These are phyloP conservation scores for Buddleja alternifolia DNA, from an alignment of 257 asterid genomes.

Conservation along the genomic window DNA sequence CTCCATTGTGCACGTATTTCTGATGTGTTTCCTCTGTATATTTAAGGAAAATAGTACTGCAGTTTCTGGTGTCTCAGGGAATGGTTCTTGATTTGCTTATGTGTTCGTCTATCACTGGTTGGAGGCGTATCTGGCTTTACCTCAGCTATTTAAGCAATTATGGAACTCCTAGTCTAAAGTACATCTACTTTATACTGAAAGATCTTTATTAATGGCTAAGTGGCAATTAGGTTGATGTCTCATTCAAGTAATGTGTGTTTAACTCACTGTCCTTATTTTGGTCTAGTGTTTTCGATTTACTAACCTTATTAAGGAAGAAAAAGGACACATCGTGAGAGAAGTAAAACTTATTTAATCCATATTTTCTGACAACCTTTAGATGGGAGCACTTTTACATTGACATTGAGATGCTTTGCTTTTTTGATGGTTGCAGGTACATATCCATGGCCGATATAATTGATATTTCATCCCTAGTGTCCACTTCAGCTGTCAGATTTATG, in stretches of 20 bases:
- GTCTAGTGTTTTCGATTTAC: neutral
- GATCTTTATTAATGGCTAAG: neutral
- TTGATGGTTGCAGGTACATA: conserved; percentile 62
- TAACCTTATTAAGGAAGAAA: neutral
- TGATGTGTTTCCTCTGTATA: neutral
- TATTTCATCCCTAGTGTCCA: conserved; percentile 56
- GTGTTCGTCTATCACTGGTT: conserved; percentile 6
- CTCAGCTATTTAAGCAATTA: conserved; percentile 1
- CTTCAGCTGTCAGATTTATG: conserved; percentile 57
- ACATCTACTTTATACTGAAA: neutral
- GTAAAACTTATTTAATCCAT: neutral
- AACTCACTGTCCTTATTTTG: neutral
- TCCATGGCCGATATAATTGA: conserved; percentile 84
- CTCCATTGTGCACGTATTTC: neutral
- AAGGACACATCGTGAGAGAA: neutral
- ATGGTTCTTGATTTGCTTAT: neutral
- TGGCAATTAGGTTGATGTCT: neutral
- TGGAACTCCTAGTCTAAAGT: neutral
- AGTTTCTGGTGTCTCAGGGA: conserved; percentile 7
- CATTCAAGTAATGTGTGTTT: neutral
- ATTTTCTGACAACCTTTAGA: neutral
- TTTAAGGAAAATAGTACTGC: neutral
- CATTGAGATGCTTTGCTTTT: conserved; percentile 16
- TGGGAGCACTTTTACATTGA: neutral
- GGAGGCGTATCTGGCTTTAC: conserved; percentile 12